Conservation (phyloP, 2,329 filamentous ascomycete genomes). For the Orbilia ellipsospora region DNA sequence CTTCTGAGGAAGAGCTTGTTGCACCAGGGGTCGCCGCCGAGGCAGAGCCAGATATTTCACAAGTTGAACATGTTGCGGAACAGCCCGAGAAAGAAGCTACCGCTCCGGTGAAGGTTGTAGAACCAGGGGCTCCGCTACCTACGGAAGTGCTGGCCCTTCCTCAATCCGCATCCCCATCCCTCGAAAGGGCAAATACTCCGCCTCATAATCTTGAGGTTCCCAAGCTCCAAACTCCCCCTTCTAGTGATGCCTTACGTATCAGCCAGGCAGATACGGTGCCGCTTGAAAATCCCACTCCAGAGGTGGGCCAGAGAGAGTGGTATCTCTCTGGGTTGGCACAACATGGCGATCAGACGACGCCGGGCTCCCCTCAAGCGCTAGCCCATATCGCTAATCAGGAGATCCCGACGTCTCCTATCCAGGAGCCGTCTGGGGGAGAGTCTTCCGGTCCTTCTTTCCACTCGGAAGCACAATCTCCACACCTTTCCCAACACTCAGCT, state of each 20-base stretch:
- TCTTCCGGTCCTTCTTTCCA: conserved; percentile 36
- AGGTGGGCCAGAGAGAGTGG: conserved; percentile 47
- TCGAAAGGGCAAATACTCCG: conserved; percentile 19
- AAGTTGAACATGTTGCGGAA: conserved; percentile 3
- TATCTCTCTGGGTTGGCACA: conserved; percentile 7
- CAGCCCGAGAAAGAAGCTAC: neutral
- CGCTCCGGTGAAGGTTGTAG: neutral
- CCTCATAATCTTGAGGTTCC: neutral
- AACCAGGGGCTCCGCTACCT: neutral
- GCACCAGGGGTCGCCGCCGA: conserved; percentile 3
- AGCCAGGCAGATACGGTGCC: conserved; percentile 51
- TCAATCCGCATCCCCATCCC: conserved; percentile 2
- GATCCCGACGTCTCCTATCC: conserved; percentile 47
- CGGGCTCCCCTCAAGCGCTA: conserved; percentile 2
- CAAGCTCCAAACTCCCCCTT: conserved; percentile 37
- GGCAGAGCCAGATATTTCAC: conserved; percentile 5
- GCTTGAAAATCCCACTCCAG: conserved; percentile 49
- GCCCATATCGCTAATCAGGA: conserved; percentile 26
- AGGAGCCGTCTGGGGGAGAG: conserved; percentile 21
- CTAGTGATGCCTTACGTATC: conserved; percentile 36
- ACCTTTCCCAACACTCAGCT: conserved; percentile 19
- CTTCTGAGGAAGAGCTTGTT: neutral
- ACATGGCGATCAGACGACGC: conserved; percentile 10
- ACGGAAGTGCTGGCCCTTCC: neutral
- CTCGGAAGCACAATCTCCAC: conserved; percentile 24